Percentiles rank a stretch among this genome's conserved stretches.
These are phyloP conservation scores for Passiflora organensis DNA, from an alignment of 345 rosid species.

Conservation along the genomic window DNA sequence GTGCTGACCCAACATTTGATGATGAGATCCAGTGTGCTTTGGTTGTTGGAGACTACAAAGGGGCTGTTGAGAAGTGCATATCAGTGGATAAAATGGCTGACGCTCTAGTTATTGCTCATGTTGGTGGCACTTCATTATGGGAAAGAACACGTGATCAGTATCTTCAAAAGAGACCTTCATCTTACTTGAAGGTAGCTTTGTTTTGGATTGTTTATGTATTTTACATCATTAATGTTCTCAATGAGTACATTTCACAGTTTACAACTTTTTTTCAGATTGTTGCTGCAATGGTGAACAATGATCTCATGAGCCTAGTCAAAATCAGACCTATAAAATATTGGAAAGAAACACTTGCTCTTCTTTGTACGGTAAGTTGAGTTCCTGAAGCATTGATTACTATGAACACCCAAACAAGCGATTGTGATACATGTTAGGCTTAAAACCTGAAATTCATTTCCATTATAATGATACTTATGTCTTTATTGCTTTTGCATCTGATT, in stretches of 20 bases:
- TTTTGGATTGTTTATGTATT: conserved; percentile 1
- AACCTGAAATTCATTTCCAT: too few relatives aligned
- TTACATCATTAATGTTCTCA: background rate
- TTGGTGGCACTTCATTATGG: conserved; percentile 89
- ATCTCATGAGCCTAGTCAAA: conserved; percentile 70
- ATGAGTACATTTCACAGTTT: conserved; percentile 11
- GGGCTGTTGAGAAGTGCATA: conserved; percentile 84
- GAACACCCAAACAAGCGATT: too few relatives aligned
- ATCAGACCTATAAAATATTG: conserved; percentile 77
- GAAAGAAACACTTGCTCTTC: conserved; percentile 96
- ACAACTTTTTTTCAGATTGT: conserved; percentile 59
- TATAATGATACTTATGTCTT: too few relatives aligned
- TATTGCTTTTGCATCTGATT: too few relatives aligned
- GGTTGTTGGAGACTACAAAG: conserved; percentile 92
- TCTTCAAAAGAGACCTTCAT: conserved; percentile 66
- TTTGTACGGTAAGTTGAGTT: conserved; percentile 67
- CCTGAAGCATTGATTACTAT: background rate
- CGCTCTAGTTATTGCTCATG: conserved; percentile 95
- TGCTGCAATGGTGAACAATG: conserved; percentile 91
- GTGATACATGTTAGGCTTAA: too few relatives aligned
- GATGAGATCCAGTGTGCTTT: conserved; percentile 81
- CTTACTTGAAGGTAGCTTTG: conserved; percentile 66
- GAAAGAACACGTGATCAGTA: conserved; percentile 81
- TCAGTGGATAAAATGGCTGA: conserved; percentile 82
- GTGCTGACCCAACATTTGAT: conserved; percentile 70